These are phyloP conservation scores for Populus trichocarpa DNA, from an alignment of 441 rosid species.

Conservation along the genomic window DNA sequence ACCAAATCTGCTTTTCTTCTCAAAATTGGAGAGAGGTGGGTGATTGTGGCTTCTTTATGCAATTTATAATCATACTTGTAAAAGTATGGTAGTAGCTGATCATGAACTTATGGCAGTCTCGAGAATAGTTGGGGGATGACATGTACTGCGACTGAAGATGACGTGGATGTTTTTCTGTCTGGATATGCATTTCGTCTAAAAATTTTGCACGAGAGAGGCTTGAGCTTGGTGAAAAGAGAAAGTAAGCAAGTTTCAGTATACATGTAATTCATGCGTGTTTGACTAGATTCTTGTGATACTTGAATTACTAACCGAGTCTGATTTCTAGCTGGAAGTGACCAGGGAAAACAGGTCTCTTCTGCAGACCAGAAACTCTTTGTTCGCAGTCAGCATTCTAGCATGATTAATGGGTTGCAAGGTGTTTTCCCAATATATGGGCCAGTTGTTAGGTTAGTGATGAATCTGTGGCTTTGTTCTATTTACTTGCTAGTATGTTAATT, in stretches of 20 bases:
- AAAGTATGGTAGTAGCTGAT: constrained; percentile 8
- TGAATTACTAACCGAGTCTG: constrained; percentile 15
- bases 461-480: not conserved
- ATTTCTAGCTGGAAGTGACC: constrained; percentile 53
- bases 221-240: constrained; percentile 66
- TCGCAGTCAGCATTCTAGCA: constrained; percentile 85
- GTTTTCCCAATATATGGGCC: constrained; percentile 61
- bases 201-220: constrained; percentile 88
- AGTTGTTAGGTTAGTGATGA: constrained; percentile 53
- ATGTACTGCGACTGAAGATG: constrained; percentile 71
- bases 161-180: constrained; percentile 63
- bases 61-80: constrained; percentile 6
- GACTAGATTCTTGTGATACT: constrained; percentile 6
- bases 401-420: constrained; percentile 82
- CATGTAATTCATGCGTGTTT: constrained; percentile 6
- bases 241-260: constrained; percentile 47
- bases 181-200: constrained; percentile 87
- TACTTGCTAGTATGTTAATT: not conserved
- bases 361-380: constrained; percentile 68
- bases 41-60: constrained; percentile 11
- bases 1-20: constrained; percentile 89
- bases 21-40: constrained; percentile 85
- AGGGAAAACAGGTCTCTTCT: constrained; percentile 51
- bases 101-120: constrained; percentile 52
- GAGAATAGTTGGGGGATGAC: constrained; percentile 62